Evolutionary conservation across 2,329 filamentous ascomycete species (phyloP).

Genomic region (Pseudocercospora cruenta): DNA sequence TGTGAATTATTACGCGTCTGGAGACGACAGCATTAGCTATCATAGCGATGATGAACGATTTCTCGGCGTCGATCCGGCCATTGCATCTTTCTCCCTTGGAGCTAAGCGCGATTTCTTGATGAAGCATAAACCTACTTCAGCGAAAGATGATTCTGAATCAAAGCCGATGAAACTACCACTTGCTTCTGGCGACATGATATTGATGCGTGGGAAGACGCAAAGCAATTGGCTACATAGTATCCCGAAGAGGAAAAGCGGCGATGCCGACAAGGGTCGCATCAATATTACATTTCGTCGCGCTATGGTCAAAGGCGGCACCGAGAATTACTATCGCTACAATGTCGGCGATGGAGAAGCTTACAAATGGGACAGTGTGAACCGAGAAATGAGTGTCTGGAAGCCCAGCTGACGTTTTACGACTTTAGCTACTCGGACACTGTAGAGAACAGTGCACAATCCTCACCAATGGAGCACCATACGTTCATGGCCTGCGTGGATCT

Average conservation of each 20-base stretch:
- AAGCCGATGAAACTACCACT: slow-evolving; percentile 58
- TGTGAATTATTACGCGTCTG: slow-evolving; percentile 81
- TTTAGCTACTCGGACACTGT: background rate
- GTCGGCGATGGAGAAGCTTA: slow-evolving; percentile 71
- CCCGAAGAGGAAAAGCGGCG: slow-evolving; percentile 70
- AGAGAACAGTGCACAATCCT: background rate
- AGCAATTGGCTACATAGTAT: slow-evolving; percentile 77
- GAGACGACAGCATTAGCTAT: slow-evolving; percentile 75
- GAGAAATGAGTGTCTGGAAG: slow-evolving; percentile 54
- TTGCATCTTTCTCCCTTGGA: slow-evolving; percentile 75
- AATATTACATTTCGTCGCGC: slow-evolving; percentile 80
- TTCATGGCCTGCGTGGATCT: background rate
- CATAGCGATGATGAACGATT: slow-evolving; percentile 83
- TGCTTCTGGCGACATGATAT: slow-evolving; percentile 73
- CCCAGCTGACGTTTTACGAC: background rate
- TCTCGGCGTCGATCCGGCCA: slow-evolving; percentile 68
- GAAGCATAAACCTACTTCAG: slow-evolving; percentile 70
- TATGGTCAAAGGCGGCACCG: slow-evolving; percentile 71
- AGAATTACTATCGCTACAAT: slow-evolving; percentile 86
- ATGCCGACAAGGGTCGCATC: slow-evolving; percentile 63
- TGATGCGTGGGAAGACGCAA: slow-evolving; percentile 78
- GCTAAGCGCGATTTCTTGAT: slow-evolving; percentile 74
- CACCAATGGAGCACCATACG: background rate
- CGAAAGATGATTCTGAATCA: slow-evolving; percentile 41
- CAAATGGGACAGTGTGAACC: slow-evolving; percentile 63